These are phyloP conservation scores for Fusarium nodosum DNA, from an alignment of 2,329 filamentous ascomycete species.

Conservation along the genomic window DNA sequence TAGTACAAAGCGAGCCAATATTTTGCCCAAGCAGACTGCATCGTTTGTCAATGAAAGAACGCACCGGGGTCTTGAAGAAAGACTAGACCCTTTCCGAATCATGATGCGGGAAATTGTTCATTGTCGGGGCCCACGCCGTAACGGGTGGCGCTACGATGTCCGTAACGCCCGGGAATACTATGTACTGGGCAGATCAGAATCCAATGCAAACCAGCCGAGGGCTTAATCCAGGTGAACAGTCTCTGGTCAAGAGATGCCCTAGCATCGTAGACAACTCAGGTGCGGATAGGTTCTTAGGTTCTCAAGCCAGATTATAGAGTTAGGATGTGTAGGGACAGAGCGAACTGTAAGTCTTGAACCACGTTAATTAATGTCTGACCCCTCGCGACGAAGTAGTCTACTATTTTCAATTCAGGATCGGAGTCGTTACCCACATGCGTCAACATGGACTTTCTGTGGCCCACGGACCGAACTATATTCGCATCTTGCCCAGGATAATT, in stretches of 20 bases:
- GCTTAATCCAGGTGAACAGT: background rate
- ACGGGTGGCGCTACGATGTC: constrained; percentile 38
- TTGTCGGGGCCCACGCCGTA: constrained; percentile 43
- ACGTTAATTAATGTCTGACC: constrained; percentile 6
- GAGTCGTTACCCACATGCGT: constrained; percentile 29
- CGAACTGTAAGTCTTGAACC: background rate
- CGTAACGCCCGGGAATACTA: constrained; percentile 42
- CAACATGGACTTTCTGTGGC: constrained; percentile 1
- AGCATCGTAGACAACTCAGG: background rate
- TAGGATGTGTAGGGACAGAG: background rate
- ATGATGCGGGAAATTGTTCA: constrained; percentile 48
- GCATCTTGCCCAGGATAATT: background rate
- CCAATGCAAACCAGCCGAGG: constrained; percentile 25
- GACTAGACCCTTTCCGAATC: constrained; percentile 43
- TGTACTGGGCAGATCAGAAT: constrained; percentile 34
- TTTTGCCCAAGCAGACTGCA: constrained; percentile 35
- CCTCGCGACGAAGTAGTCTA: background rate
- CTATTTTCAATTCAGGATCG: constrained; percentile 4
- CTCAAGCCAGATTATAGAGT: background rate
- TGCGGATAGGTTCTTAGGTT: background rate
- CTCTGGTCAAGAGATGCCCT: too few relatives aligned
- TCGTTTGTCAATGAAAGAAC: constrained; percentile 45
- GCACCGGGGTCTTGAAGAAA: constrained; percentile 23
- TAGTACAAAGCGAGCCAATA: constrained; percentile 27
- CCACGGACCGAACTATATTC: background rate